Evolutionary conservation across 768 basidiomycete genomes (phyloP).

Genomic region (Leucocoprinus birnbaumii): DNA sequence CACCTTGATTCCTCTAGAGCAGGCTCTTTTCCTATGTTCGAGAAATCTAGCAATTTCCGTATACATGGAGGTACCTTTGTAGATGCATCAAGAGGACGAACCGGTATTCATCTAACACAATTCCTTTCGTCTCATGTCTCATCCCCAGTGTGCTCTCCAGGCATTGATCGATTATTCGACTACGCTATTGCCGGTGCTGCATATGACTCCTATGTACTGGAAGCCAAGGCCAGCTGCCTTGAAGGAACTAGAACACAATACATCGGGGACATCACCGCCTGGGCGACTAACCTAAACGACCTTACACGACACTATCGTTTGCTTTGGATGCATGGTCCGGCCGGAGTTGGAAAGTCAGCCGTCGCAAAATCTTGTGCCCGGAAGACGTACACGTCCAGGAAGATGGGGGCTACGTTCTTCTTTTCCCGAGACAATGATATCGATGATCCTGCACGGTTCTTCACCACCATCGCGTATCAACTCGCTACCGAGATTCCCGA

Average conservation of each 20-base stretch:
- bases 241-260: neutral
- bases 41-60: too few species aligned
- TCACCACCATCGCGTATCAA: slow-evolving; percentile 4
- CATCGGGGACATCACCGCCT: neutral
- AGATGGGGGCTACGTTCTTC: slow-evolving; percentile 3
- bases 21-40: too few species aligned
- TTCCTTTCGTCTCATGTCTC: too few species aligned
- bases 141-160: too few species aligned
- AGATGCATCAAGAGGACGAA: too few species aligned
- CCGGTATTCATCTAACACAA: too few species aligned
- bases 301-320: neutral
- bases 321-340: slow-evolving; percentile 1
- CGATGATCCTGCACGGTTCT: neutral
- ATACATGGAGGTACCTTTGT: too few species aligned
- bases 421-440: neutral
- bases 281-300: neutral
- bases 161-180: too few species aligned
- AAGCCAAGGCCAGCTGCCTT: neutral
- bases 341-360: slow-evolving; percentile 1
- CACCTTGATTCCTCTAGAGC: too few species aligned
- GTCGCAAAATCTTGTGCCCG: slow-evolving; percentile 1
- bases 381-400: neutral
- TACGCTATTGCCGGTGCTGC: too few species aligned
- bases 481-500: neutral
- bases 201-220: too few species aligned